phyloP scores from a whole-genome alignment of 1,284 basidiomycete species.

The Ceraceosorus guamensis region DNA sequence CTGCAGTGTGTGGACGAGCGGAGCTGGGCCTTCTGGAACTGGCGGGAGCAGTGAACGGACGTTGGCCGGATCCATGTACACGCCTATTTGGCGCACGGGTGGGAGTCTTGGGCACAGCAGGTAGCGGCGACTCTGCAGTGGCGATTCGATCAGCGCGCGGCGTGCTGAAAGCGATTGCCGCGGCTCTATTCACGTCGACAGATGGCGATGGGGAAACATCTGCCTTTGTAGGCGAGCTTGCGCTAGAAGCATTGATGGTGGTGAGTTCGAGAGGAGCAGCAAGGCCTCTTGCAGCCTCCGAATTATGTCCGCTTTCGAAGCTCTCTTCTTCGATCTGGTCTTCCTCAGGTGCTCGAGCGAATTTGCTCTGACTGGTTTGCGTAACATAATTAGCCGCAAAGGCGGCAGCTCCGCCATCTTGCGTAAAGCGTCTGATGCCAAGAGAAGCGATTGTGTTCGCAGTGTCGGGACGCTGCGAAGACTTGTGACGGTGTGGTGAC shows the following conservation, averaged over 20 bases:
- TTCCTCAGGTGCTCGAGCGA: background rate
- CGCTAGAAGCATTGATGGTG: background rate
- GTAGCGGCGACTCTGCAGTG: background rate
- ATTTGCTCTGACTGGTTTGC: background rate
- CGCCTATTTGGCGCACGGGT: background rate
- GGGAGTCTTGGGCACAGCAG: background rate
- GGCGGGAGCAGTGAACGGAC: background rate
- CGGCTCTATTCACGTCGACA: no score
- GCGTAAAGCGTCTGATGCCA: background rate
- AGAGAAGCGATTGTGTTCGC: background rate
- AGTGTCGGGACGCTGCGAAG: background rate
- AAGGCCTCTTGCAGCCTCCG: background rate
- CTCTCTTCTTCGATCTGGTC: background rate
- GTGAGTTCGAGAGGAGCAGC: background rate
- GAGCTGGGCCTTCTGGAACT: background rate
- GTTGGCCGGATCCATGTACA: background rate
- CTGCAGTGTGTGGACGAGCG: background rate
- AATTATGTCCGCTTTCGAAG: background rate
- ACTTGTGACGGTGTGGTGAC: background rate
- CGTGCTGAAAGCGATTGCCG: background rate
- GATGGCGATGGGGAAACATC: no score
- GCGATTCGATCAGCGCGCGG: no score
- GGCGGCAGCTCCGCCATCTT: background rate
- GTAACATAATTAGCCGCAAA: background rate
- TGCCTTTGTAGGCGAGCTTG: background rate